A percentile compares a stretch with the other conserved stretches of the same genome.
These are phyloP conservation scores for Hymenochaete sp. DNA, from an alignment of 1,284 basidiomycete species.

Conservation along the genomic window DNA sequence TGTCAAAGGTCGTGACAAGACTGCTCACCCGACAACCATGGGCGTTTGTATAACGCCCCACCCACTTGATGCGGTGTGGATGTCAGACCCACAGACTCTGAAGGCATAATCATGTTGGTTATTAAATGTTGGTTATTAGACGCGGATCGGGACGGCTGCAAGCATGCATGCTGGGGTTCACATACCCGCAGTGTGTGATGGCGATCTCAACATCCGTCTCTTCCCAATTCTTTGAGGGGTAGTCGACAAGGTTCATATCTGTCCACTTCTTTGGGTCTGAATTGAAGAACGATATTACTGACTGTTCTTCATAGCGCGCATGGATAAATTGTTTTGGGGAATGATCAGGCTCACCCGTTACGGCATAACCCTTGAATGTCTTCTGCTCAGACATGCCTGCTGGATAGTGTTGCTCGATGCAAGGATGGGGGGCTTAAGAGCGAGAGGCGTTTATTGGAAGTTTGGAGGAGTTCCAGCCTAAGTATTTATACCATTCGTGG, in stretches of 20 bases:
- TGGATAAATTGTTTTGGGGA: background rate
- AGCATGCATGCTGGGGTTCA: background rate
- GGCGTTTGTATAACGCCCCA: constrained; percentile 22
- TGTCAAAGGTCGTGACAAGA: background rate
- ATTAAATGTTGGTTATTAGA: background rate
- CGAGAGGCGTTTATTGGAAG: too few relatives aligned
- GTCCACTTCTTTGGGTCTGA: constrained; percentile 29
- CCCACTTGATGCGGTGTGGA: constrained; percentile 31
- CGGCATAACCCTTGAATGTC: constrained; percentile 17
- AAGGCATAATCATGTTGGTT: background rate
- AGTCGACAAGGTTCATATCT: constrained; percentile 35
- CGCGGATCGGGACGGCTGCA: background rate
- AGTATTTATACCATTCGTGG: too few relatives aligned
- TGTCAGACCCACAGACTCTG: constrained; percentile 25
- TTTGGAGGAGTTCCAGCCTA: too few relatives aligned
- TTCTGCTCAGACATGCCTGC: constrained; percentile 10
- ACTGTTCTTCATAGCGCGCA: background rate
- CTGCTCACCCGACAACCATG: constrained; percentile 26
- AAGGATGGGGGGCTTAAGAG: too few relatives aligned
- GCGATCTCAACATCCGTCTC: constrained; percentile 34
- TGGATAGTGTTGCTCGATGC: too few relatives aligned
- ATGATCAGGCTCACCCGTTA: constrained; percentile 9
- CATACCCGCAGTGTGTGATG: constrained; percentile 31
- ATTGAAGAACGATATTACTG: background rate
- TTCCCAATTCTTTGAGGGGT: constrained; percentile 28